Percentiles rank a stretch among this genome's conserved stretches.
phyloP scores from a whole-genome alignment of 305 asterid genomes.

The Solanum hybrid region DNA sequence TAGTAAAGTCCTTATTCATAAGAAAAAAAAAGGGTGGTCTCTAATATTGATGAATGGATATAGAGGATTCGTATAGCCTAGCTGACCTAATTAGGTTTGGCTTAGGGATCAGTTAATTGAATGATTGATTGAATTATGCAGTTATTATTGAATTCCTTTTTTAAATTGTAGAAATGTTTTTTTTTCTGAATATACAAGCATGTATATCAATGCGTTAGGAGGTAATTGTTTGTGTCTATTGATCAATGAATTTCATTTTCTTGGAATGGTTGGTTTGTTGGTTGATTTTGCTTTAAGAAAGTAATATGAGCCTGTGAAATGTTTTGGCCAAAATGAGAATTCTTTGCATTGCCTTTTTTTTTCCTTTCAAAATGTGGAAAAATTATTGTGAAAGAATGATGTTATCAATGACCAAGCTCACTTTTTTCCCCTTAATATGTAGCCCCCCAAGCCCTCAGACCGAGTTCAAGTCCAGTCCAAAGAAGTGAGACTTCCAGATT shows the following conservation, averaged over 20 bases:
- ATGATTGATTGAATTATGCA: not conserved
- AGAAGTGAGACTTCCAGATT: conserved; percentile 82
- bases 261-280: not conserved
- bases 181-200: not conserved
- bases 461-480: conserved; percentile 78
- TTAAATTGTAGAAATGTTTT: not conserved
- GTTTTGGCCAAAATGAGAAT: not conserved
- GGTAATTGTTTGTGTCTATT: not conserved
- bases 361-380: not conserved
- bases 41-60: not conserved
- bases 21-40: not conserved
- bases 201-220: not conserved
- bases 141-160: not conserved
- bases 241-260: not conserved
- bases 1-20: not conserved
- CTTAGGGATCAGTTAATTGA: not conserved
- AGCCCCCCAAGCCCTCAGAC: conserved; percentile 84
- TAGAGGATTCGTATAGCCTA: not conserved
- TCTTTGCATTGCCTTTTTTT: not conserved
- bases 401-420: not conserved
- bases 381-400: not conserved
- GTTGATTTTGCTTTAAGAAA: not conserved
- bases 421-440: conserved; percentile 5
- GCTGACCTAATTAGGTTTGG: not conserved
- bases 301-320: not conserved